These are phyloP conservation scores for Cyanidioschyzon merolae DNA, from an alignment of 23 red algal genomes.

Conservation along the genomic window DNA sequence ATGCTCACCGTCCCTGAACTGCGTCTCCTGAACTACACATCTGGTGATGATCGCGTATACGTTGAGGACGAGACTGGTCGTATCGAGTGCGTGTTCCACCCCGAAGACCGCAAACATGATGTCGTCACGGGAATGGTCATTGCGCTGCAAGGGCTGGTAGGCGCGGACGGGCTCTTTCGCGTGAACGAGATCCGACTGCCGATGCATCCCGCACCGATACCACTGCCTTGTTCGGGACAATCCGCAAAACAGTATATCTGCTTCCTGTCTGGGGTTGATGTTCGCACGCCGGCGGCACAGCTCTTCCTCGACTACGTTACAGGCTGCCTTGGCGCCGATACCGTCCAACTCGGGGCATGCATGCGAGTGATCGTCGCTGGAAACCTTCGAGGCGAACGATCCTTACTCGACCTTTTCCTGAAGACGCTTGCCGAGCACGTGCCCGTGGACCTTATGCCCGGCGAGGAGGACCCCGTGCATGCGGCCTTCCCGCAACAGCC, in stretches of 20 bases:
- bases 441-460: conserved; percentile 18
- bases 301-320: conserved; percentile 24
- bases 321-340: conserved; percentile 10
- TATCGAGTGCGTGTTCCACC: background rate
- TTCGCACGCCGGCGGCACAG: background rate
- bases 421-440: background rate
- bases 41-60: conserved; percentile 6
- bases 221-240: background rate
- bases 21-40: conserved; percentile 4
- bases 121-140: conserved; percentile 19
- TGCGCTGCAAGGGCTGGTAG: background rate
- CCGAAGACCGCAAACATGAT: background rate
- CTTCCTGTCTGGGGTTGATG: conserved; percentile 19
- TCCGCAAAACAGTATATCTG: conserved; percentile 2
- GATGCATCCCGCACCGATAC: background rate
- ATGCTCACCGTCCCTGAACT: conserved; percentile 20
- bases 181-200: conserved; percentile 13
- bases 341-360: background rate
- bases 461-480: conserved; percentile 13
- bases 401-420: conserved; percentile 9
- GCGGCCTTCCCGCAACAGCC: conserved; percentile 21
- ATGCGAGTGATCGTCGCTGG: conserved; percentile 16
- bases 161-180: background rate
- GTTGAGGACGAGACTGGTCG: conserved; percentile 27
- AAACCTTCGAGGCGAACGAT: conserved; percentile 9